These are phyloP conservation scores for Apiotrichum mycotoxinovorans DNA, from an alignment of 1,284 basidiomycete species.

Conservation along the genomic window DNA sequence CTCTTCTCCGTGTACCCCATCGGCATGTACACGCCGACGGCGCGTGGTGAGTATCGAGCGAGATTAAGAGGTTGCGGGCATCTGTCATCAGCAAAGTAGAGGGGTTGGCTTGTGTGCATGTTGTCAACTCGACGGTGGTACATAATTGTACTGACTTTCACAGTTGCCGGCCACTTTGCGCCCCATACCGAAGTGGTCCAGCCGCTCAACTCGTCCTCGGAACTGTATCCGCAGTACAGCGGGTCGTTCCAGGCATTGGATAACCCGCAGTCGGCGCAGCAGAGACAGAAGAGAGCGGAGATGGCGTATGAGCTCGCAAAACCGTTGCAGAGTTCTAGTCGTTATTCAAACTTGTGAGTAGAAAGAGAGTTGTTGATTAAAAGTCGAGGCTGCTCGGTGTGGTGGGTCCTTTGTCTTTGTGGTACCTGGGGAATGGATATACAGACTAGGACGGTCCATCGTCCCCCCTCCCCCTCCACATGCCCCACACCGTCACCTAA, in stretches of 20 bases:
- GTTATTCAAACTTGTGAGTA: slow-evolving; percentile 15
- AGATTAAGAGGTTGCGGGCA: not conserved
- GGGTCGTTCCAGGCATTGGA: slow-evolving; percentile 30
- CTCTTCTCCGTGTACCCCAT: slow-evolving; percentile 47
- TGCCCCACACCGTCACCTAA: too few species aligned
- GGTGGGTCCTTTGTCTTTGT: too few species aligned
- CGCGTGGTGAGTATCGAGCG: slow-evolving; percentile 37
- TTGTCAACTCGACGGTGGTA: too few species aligned
- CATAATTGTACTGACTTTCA: not conserved
- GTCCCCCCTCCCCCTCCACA: too few species aligned
- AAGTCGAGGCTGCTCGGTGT: too few species aligned
- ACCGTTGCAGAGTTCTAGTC: not conserved
- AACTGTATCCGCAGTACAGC: slow-evolving; percentile 38
- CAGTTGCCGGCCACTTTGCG: slow-evolving; percentile 49
- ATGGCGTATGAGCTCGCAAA: not conserved
- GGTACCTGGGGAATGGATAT: too few species aligned
- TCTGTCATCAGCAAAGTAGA: too few species aligned
- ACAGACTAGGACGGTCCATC: too few species aligned
- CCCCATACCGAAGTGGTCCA: slow-evolving; percentile 40
- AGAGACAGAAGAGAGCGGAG: slow-evolving; percentile 24
- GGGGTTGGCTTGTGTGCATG: too few species aligned
- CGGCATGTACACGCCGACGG: slow-evolving; percentile 45
- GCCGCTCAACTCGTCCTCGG: slow-evolving; percentile 22
- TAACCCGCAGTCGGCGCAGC: slow-evolving; percentile 27
- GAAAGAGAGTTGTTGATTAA: not conserved